Conservation (phyloP, 2,329 filamentous ascomycete genomes). For the Calonectria ilicicola region DNA sequence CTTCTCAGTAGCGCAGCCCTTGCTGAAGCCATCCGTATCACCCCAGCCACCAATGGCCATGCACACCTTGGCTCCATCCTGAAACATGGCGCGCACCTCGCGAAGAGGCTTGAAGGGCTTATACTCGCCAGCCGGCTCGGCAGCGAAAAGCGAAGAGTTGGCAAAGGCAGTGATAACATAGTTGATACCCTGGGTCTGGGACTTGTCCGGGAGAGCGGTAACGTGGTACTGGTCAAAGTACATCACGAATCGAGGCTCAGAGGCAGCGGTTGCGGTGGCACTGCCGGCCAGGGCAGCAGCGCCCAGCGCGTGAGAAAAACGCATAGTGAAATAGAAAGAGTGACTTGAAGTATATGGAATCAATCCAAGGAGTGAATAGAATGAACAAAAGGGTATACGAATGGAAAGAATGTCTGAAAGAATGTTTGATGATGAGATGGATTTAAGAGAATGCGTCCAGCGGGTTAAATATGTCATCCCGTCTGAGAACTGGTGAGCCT, state of each 20-base stretch:
- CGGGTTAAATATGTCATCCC: neutral
- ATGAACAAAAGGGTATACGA: neutral
- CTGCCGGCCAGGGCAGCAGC: conserved; percentile 24
- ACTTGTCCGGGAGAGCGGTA: conserved; percentile 48
- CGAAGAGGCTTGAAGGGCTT: conserved; percentile 65
- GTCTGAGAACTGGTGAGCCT: neutral
- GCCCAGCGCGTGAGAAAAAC: conserved; percentile 18
- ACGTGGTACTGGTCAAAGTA: conserved; percentile 62
- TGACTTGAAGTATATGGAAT: neutral
- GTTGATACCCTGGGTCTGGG: conserved; percentile 59
- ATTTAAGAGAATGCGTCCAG: neutral
- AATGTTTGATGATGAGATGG: neutral
- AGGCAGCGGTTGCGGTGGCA: conserved; percentile 20
- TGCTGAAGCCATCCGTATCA: conserved; percentile 67
- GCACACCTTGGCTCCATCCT: conserved; percentile 67
- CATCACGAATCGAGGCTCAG: conserved; percentile 49
- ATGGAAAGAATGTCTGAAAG: neutral
- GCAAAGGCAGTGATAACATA: conserved; percentile 69
- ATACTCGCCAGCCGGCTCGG: conserved; percentile 51
- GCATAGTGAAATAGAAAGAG: conserved; percentile 15
- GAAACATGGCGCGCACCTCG: conserved; percentile 65
- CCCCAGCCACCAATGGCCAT: conserved; percentile 78
- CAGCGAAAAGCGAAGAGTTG: conserved; percentile 61
- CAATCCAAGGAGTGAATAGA: neutral
- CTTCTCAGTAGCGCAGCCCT: conserved; percentile 58